Base-by-base conservation (phyloP, 805 yeast genomes). In the Candida bentonensis region DNA sequence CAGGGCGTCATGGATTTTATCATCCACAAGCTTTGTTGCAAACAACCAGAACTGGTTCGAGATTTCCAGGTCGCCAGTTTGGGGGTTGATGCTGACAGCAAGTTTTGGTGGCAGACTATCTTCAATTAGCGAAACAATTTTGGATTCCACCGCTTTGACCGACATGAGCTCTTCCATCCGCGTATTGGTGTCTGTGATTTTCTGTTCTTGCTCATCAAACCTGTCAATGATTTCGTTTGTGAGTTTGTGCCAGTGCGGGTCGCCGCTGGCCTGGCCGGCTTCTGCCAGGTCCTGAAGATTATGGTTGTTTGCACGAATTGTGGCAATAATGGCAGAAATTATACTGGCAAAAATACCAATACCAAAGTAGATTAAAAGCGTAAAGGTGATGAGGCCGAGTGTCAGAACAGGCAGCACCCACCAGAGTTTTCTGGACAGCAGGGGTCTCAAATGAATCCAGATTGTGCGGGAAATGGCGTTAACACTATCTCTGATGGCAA, bases 151-250 rank as follows among this genome's bases (percentile, higher is more conserved):
- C 7, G 36, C 36, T 30, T 30, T 17, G 5, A 30, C 36, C 5
- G 36, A 30, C 36, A 30, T 30, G 36, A 30, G 36, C 17, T 30
- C 36, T n/a, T 30, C 36, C 11, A 30, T 15, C 7, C 36, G 36
- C 20, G 36, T 17, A 30, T 30, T 30, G n/a, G 36, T 30, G 17
- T 30, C 36, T n/a, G 7, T 30, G 11, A 30, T 11, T 30, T 30
- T 11, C 17, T 30, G 36, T 30, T 30, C 36, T 30, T 30, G 36
- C 17, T 30, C 17, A 30, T 30, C 36, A n/a, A 30, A 30, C 17
- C n/a, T 30, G 36, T 30, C 36, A 15, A 30, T 30, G 20, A 30
- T 30, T 9, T 30, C 17, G n/a, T 9, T 13, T 7, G 36, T 30
- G 17, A 30, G 20, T 17, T 30, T 17, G n/a, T 30, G 36, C 36